These are phyloP conservation scores for Acorus gramineus DNA, from an alignment of 106 monocot species.

Conservation along the genomic window DNA sequence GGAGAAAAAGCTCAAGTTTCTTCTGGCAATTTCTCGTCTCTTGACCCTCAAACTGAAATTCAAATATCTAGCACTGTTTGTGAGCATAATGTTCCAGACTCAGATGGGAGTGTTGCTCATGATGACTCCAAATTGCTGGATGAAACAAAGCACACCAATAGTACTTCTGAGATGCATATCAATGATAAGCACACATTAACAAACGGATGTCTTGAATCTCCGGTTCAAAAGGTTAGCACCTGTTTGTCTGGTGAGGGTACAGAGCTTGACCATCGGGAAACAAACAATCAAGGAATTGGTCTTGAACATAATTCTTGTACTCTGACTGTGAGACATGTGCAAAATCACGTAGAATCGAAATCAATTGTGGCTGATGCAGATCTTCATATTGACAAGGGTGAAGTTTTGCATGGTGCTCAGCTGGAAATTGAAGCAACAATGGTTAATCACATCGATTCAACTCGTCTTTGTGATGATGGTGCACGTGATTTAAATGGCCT, in stretches of 20 bases:
- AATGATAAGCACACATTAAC: not conserved
- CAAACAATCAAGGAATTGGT: not conserved
- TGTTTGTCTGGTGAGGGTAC: not conserved
- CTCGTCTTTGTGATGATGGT: not conserved
- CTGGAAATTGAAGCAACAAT: too few species aligned
- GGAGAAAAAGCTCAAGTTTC: not conserved
- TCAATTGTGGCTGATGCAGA: not conserved
- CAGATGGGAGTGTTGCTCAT: too few species aligned
- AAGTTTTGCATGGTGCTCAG: too few species aligned
- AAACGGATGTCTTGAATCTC: not conserved
- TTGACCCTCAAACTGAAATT: too few species aligned
- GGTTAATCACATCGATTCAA: not conserved
- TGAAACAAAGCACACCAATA: too few species aligned
- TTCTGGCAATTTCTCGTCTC: too few species aligned
- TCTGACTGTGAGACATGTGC: not conserved
- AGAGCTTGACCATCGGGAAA: not conserved
- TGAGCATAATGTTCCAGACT: too few species aligned
- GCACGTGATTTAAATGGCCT: not conserved
- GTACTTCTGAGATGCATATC: not conserved
- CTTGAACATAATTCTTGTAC: conserved; percentile 1
- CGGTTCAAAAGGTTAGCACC: conserved; percentile 1
- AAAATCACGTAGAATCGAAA: too few species aligned
- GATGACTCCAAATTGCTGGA: too few species aligned
- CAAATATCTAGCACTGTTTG: too few species aligned
- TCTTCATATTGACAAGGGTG: not conserved